phyloP scores from a whole-genome alignment of 2,329 filamentous ascomycete species.

The Colletotrichum tropicicola region DNA sequence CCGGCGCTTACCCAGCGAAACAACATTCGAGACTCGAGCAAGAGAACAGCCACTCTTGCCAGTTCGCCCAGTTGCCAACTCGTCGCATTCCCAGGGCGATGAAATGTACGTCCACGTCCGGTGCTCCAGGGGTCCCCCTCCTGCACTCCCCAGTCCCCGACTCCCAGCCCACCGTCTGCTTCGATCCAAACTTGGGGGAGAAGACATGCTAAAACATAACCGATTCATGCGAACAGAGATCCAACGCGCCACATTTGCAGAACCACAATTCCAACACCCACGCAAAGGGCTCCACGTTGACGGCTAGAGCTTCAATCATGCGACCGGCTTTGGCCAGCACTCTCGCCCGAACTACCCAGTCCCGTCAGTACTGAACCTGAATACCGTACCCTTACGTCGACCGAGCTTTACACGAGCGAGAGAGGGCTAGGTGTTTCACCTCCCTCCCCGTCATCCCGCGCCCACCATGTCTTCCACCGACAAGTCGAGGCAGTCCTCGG shows the following conservation, averaged over 20 bases:
- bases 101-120: conserved; percentile 13
- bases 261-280: not conserved
- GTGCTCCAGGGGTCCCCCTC: conserved; percentile 14
- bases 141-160: conserved; percentile 4
- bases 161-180: conserved; percentile 17
- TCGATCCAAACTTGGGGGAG: conserved; percentile 24
- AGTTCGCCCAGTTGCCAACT: not conserved
- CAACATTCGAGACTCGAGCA: not conserved
- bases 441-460: conserved; percentile 25
- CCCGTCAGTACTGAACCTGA: conserved; percentile 27
- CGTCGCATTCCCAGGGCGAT: conserved; percentile 3
- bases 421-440: conserved; percentile 31
- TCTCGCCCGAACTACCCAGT: conserved; percentile 26
- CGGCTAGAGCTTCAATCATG: conserved; percentile 43
- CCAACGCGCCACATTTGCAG: conserved; percentile 20
- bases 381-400: conserved; percentile 10
- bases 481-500: conserved; percentile 83
- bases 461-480: conserved; percentile 70
- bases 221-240: conserved; percentile 32
- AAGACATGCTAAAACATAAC: conserved; percentile 32
- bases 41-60: not conserved
- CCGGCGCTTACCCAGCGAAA: conserved; percentile 6
- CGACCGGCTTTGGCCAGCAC: conserved; percentile 45
- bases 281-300: conserved; percentile 20
- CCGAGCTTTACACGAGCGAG: conserved; percentile 26